Conservation (phyloP, 225 moss, liverwort and hornwort species). For the Rhytidiadelphus loreus region DNA sequence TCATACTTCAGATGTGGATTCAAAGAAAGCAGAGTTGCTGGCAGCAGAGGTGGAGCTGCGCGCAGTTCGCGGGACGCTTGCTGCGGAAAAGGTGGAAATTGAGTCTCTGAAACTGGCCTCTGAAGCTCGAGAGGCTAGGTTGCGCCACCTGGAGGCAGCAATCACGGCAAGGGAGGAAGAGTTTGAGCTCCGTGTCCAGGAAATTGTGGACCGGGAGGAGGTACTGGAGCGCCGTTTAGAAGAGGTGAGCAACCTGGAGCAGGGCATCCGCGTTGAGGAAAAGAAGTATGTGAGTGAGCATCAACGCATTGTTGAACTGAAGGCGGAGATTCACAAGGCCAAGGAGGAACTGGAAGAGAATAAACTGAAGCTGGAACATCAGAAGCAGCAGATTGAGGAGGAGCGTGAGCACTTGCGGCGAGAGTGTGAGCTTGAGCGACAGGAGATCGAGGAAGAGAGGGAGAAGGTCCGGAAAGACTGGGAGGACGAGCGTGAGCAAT, state of each 20-base stretch:
- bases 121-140: slow-evolving; percentile 29
- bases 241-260: slow-evolving; percentile 34
- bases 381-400: slow-evolving; percentile 47
- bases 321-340: slow-evolving; percentile 44
- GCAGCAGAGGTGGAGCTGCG: slow-evolving; percentile 43
- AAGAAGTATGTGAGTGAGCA: slow-evolving; percentile 41
- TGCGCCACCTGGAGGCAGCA: slow-evolving; percentile 30
- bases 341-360: slow-evolving; percentile 44
- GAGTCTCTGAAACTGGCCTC: slow-evolving; percentile 6
- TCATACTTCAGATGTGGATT: slow-evolving; percentile 45
- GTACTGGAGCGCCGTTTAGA: slow-evolving; percentile 26
- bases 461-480: slow-evolving; percentile 60
- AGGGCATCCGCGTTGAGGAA: slow-evolving; percentile 42
- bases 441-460: slow-evolving; percentile 52
- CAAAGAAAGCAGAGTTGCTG: slow-evolving; percentile 38
- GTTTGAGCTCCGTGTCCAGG: slow-evolving; percentile 24
- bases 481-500: slow-evolving; percentile 53
- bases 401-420: slow-evolving; percentile 51
- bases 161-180: slow-evolving; percentile 32
- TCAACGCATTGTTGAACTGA: slow-evolving; percentile 33
- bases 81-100: slow-evolving; percentile 48
- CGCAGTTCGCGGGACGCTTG: slow-evolving; percentile 26
- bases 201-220: slow-evolving; percentile 22
- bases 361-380: slow-evolving; percentile 31
- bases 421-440: slow-evolving; percentile 52